Evolutionary conservation across 805 yeast genomes (phyloP), one percentile per base, ranked within the genome.

Genomic region (Yamadazyma philogaea): DNA sequence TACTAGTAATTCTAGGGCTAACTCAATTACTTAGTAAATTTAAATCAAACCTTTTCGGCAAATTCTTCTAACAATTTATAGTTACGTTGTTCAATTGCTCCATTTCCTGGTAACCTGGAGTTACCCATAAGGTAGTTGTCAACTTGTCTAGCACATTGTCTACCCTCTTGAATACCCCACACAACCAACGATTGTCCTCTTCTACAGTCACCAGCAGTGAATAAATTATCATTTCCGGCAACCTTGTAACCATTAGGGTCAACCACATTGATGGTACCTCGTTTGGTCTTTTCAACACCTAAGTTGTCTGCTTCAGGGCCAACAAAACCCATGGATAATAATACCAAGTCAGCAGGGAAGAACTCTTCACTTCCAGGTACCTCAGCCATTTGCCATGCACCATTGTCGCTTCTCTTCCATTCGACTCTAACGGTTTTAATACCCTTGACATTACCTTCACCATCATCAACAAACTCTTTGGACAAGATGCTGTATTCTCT

Each of bases 331-430:
- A 91, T 91, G 1, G 97, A 89, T 57, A 91, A 75, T 54, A 91
- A 75, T 12, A 91, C 96, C 53, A 91, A 76, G 57, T 91, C 99
- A 38, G 98, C 98, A 48, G 90, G 87, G 81, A 89, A 91, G 52
- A 84, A 74, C 61, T 91, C 96, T 63, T 93, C 98, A 47, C 90
- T 81, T 42, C 91, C 93, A 45, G 98, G 96, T 54, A 90, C 81
- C 70, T 91, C 98, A 51, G 90, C 86, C 99, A 93, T 93, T 68
- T 90, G 97, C 98, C 98, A 91, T 28, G 95, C 97, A 16, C 98
- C 98, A 43, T 84, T 75, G 57, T 86, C 96, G 16, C 96, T 83
- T 60, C 88, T 81, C 75, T 87, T 89, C 99, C 99, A 91, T 68
- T 93, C 99, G 48, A 91, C 98, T 61, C 98, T 81, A 36, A 91